These are phyloP conservation scores for Tricholoma furcatifolium DNA, from an alignment of 768 basidiomycete species.

Conservation along the genomic window DNA sequence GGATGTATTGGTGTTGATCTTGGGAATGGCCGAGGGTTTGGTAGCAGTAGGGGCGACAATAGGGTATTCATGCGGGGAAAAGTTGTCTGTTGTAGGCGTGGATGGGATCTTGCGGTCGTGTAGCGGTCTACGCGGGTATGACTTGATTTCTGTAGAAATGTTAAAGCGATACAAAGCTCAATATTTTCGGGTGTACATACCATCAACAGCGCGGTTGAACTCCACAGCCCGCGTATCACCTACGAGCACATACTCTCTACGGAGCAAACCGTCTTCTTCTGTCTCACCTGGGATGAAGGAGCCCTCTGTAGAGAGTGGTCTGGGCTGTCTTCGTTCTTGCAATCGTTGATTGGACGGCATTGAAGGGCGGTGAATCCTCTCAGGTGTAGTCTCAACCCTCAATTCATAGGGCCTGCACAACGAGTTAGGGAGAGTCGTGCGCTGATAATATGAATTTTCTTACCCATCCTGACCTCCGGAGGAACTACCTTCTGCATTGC, in stretches of 20 bases:
- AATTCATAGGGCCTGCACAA: constrained; percentile 20
- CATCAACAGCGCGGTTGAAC: constrained; percentile 89
- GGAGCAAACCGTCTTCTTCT: constrained; percentile 76
- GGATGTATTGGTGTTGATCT: constrained; percentile 20
- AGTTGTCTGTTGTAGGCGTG: constrained; percentile 49
- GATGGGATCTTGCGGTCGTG: constrained; percentile 53
- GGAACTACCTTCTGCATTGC: constrained; percentile 21
- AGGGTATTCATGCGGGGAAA: constrained; percentile 35
- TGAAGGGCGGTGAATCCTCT: constrained; percentile 21
- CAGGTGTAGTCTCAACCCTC: constrained; percentile 19
- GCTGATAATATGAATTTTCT: not conserved
- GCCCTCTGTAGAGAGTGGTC: constrained; percentile 51
- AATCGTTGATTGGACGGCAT: constrained; percentile 4
- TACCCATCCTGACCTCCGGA: not conserved
- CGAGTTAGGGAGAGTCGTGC: not conserved
- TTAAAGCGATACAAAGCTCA: not conserved
- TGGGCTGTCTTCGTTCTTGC: constrained; percentile 19
- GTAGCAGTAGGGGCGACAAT: constrained; percentile 18
- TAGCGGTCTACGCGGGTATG: constrained; percentile 56
- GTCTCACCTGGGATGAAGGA: constrained; percentile 81
- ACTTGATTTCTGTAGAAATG: constrained; percentile 54
- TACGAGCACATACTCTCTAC: constrained; percentile 91
- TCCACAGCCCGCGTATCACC: constrained; percentile 89
- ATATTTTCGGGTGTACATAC: constrained; percentile 38
- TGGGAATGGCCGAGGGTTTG: constrained; percentile 1